Evolutionary conservation across 257 asterid genomes (phyloP).

Genomic region (Cynanchum wilfordii): DNA sequence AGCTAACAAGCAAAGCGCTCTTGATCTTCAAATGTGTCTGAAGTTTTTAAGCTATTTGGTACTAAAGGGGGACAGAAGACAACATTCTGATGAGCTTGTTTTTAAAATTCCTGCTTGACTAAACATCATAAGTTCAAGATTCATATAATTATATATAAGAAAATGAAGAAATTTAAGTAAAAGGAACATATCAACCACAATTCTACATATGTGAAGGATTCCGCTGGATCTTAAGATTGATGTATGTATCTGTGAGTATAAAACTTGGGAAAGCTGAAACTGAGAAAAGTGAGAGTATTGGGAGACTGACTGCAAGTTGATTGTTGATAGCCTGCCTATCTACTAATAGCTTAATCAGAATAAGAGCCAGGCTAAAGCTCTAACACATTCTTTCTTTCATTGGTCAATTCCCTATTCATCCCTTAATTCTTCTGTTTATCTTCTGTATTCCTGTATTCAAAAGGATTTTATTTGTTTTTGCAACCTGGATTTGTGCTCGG

Average conservation of each 20-base stretch:
- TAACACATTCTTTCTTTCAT: conserved; percentile 18
- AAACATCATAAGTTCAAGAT: neutral
- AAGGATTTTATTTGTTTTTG: neutral
- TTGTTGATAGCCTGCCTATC: conserved; percentile 78
- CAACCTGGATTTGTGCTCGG: neutral
- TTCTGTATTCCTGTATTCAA: neutral
- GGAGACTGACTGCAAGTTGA: conserved; percentile 68
- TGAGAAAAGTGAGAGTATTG: conserved; percentile 55
- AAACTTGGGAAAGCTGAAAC: conserved; percentile 67
- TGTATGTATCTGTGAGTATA: conserved; percentile 65
- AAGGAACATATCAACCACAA: neutral
- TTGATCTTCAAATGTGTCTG: neutral
- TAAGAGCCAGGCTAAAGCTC: conserved; percentile 63
- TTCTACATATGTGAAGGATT: conserved; percentile 40
- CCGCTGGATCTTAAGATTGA: conserved; percentile 75
- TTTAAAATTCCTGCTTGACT: neutral
- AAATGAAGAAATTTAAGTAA: neutral
- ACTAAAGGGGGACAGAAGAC: neutral
- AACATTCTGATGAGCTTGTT: neutral
- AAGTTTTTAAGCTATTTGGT: neutral
- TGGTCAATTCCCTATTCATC: neutral
- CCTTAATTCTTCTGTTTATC: neutral
- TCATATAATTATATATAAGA: neutral
- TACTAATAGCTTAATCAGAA: conserved; percentile 52
- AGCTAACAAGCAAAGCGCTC: neutral